Evolutionary conservation across 345 rosid genomes (phyloP).

Genomic region (Melaleuca quinquenervia): DNA sequence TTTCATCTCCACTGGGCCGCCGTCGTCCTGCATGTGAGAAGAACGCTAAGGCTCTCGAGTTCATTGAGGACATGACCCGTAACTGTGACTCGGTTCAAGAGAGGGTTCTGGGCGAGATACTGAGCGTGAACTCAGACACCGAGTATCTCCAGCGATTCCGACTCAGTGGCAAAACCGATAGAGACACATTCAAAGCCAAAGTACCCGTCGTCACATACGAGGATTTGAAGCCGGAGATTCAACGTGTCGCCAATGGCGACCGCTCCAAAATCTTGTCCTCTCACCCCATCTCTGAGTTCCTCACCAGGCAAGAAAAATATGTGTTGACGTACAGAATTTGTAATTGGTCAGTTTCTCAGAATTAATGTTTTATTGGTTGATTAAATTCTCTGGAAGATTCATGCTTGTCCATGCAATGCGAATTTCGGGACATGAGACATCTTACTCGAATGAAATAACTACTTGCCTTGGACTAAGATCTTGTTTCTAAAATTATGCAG

Average conservation of each 20-base stretch:
- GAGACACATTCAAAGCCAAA: conserved; percentile 47
- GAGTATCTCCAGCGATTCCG: conserved; percentile 60
- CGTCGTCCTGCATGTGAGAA: conserved; percentile 44
- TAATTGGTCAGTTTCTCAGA: background rate
- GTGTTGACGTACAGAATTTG: background rate
- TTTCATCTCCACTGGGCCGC: conserved; percentile 50
- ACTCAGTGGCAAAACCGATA: conserved; percentile 49
- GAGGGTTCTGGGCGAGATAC: conserved; percentile 47
- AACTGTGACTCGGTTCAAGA: conserved; percentile 55
- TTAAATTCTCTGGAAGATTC: background rate
- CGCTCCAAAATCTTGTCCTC: conserved; percentile 69
- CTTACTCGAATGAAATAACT: background rate
- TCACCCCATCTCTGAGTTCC: conserved; percentile 83
- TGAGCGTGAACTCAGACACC: conserved; percentile 41
- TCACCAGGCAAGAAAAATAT: conserved; percentile 47
- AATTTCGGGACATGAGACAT: background rate
- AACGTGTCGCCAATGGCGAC: conserved; percentile 86
- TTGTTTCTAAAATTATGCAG: background rate
- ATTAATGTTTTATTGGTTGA: background rate
- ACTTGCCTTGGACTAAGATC: background rate
- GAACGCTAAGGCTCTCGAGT: conserved; percentile 53
- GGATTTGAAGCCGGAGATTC: conserved; percentile 72
- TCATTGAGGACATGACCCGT: conserved; percentile 70
- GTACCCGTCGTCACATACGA: conserved; percentile 69
- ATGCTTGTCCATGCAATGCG: background rate